Percentiles rank a stretch among this genome's conserved stretches.
phyloP scores from a whole-genome alignment of 148 eudicot species.

The Chenopodium suecicum region DNA sequence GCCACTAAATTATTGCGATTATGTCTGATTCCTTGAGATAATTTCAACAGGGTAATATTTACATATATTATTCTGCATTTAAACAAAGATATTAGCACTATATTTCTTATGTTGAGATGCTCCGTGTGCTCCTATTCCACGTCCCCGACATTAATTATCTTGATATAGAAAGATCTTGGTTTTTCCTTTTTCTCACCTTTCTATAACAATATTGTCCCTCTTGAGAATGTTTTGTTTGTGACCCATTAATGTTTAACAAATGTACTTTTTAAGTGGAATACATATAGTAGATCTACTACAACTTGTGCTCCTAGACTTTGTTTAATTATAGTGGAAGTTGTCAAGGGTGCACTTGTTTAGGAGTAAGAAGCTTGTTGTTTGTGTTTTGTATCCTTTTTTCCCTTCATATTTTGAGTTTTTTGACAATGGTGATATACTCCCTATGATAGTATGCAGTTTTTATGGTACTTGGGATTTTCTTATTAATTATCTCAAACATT shows the following conservation, averaged over 20 bases:
- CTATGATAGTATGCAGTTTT: no score
- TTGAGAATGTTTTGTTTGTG: background rate
- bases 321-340: background rate
- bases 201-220: background rate
- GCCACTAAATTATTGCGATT: background rate
- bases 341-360: background rate
- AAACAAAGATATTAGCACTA: background rate
- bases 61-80: background rate
- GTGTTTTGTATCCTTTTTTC: no score
- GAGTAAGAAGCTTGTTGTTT: background rate
- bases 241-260: no score
- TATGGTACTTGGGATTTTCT: background rate
- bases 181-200: background rate
- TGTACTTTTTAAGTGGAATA: no score
- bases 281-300: no score
- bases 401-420: no score
- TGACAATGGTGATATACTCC: no score
- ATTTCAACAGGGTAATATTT: background rate
- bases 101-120: background rate
- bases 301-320: background rate
- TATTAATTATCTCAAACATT: background rate
- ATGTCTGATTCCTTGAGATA: constrained; percentile 9
- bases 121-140: background rate
- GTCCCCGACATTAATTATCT: background rate
- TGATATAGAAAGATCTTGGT: background rate